phyloP scores from a whole-genome alignment of 2,329 filamentous ascomycete genomes.

The Aplosporella prunicola region DNA sequence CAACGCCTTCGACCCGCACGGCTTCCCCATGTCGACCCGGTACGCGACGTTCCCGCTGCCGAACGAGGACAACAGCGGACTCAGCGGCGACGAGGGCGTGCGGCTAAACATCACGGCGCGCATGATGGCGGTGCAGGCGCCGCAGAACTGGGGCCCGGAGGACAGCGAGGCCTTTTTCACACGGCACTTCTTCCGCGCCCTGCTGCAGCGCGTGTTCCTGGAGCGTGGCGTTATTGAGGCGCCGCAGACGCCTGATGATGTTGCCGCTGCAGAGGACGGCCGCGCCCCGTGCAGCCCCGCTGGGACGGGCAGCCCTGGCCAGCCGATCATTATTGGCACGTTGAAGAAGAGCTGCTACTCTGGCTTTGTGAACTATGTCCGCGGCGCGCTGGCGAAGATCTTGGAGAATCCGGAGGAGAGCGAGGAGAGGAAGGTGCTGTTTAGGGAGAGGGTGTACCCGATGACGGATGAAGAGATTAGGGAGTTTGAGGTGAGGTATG shows the following conservation, averaged over 20 bases:
- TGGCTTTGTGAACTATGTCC: constrained; percentile 74
- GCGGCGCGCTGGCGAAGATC: constrained; percentile 55
- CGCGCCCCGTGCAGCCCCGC: constrained; percentile 60
- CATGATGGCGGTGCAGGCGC: constrained; percentile 97
- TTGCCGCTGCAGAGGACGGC: constrained; percentile 18
- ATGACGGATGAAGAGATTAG: constrained; percentile 69
- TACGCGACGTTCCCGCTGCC: constrained; percentile 42
- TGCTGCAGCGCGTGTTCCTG: constrained; percentile 85
- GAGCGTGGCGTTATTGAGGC: constrained; percentile 69
- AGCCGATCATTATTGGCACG: constrained; percentile 79
- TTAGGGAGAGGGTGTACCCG: constrained; percentile 54
- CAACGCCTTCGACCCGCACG: constrained; percentile 70
- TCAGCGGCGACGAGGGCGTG: constrained; percentile 54
- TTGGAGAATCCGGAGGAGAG: constrained; percentile 39
- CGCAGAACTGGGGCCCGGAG: constrained; percentile 74
- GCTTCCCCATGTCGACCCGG: constrained; percentile 81
- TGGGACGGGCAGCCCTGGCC: constrained; percentile 72
- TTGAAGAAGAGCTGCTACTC: constrained; percentile 70
- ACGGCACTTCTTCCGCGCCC: constrained; percentile 82
- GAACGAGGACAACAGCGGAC: constrained; percentile 1
- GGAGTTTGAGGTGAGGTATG: constrained; percentile 57
- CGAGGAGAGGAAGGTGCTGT: constrained; percentile 29
- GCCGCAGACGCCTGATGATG: constrained; percentile 32
- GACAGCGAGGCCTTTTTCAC: constrained; percentile 87
- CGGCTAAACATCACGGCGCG: constrained; percentile 90